These are phyloP conservation scores for Hyphopichia fennica DNA, from an alignment of 1,139 yeast genomes.

Conservation along the genomic window DNA sequence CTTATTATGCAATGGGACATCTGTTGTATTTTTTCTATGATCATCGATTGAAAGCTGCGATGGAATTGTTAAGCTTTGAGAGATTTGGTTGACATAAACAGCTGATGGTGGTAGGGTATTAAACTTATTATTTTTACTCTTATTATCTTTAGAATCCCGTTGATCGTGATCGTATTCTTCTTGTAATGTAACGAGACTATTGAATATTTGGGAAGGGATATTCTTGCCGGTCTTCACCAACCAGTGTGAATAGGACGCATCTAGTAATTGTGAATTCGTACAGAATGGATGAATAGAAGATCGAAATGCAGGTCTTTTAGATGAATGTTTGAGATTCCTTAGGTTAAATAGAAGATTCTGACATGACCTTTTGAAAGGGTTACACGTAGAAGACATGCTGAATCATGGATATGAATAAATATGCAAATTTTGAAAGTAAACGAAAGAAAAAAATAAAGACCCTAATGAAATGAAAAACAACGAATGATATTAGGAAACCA, in stretches of 20 bases:
- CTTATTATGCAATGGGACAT: neutral
- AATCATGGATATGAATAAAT: slow-evolving; percentile 1
- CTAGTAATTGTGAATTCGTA: slow-evolving; percentile 23
- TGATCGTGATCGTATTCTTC: slow-evolving; percentile 1
- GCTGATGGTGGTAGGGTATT: slow-evolving; percentile 1
- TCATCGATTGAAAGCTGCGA: neutral
- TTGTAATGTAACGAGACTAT: neutral
- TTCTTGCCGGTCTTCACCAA: slow-evolving; percentile 15
- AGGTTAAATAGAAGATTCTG: slow-evolving; percentile 21
- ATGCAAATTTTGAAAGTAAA: neutral
- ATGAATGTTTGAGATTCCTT: slow-evolving; percentile 15
- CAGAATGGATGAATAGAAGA: slow-evolving; percentile 25
- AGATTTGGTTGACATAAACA: neutral
- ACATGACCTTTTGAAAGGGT: slow-evolving; percentile 19
- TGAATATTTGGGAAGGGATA: slow-evolving; percentile 10
- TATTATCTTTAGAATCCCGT: slow-evolving; percentile 8
- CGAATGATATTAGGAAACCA: neutral
- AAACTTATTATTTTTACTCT: slow-evolving; percentile 9
- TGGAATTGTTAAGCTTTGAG: neutral
- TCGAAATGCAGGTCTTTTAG: slow-evolving; percentile 17
- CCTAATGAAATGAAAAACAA: neutral
- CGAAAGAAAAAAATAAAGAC: neutral
- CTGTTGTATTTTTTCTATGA: neutral
- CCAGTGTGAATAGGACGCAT: slow-evolving; percentile 28
- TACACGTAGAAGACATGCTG: slow-evolving; percentile 22